phyloP scores from a whole-genome alignment of 768 basidiomycete species.

The Amanita jacksonii region DNA sequence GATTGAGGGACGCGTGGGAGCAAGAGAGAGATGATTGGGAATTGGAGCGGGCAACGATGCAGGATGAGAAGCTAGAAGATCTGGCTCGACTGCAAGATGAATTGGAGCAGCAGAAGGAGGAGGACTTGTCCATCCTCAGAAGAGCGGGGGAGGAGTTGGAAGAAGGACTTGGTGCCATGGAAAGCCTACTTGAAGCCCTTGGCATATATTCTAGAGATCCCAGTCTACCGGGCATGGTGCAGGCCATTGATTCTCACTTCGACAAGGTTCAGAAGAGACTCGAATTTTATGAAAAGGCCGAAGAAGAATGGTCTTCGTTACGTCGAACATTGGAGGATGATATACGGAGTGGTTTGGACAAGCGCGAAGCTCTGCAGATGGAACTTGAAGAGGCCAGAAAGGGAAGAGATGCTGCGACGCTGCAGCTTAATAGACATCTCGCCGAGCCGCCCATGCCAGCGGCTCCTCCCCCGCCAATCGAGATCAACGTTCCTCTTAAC shows the following conservation, averaged over 20 bases:
- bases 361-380: slow-evolving; percentile 33
- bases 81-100: slow-evolving; percentile 38
- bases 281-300: slow-evolving; percentile 30
- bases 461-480: slow-evolving; percentile 18
- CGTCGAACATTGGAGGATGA: slow-evolving; percentile 42
- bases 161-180: slow-evolving; percentile 36
- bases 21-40: slow-evolving; percentile 11
- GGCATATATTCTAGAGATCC: slow-evolving; percentile 43
- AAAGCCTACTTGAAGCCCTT: slow-evolving; percentile 44
- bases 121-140: slow-evolving; percentile 27
- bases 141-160: slow-evolving; percentile 41
- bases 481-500: slow-evolving; percentile 18
- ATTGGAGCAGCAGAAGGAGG: slow-evolving; percentile 32
- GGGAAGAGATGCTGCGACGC: slow-evolving; percentile 31
- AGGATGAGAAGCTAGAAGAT: slow-evolving; percentile 41
- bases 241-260: slow-evolving; percentile 42
- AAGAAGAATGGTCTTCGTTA: slow-evolving; percentile 38
- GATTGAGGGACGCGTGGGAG: slow-evolving; percentile 19
- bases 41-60: slow-evolving; percentile 26
- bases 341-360: slow-evolving; percentile 33
- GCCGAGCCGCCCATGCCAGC: slow-evolving; percentile 7
- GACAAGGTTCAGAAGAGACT: slow-evolving; percentile 36
- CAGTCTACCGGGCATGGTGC: slow-evolving; percentile 38
- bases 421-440: slow-evolving; percentile 7
- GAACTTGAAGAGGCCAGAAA: slow-evolving; percentile 46